Base-by-base conservation (phyloP, 2,329 filamentous ascomycete genomes). In the Diaporthe velutina region DNA sequence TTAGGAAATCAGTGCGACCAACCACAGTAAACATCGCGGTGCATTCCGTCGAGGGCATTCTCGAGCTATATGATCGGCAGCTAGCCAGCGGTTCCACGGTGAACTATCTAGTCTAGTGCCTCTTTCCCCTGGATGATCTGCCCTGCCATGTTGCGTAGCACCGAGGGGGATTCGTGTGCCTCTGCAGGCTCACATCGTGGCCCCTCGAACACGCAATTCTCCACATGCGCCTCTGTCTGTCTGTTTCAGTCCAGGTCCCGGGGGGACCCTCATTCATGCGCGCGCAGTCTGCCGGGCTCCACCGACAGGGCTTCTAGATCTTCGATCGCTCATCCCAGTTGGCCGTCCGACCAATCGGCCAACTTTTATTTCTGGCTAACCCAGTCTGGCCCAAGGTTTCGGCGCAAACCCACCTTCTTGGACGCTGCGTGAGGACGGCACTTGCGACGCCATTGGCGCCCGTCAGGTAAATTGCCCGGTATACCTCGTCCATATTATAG, bases 381-480 rank as follows among this genome's bases (percentile, higher is more conserved):
- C 64, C 64, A 67, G 45, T 52, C 7, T 35, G 30, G 45, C 19
- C 30, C 30, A 67, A 67, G 61, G 61, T 67, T 67, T 67, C 61
- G 61, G 61, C 61, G 61, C 61, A 67, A 50, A 67, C 45, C 61
- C 61, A 67, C 45, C 42, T 52, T 40, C 45, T 22, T 52, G 45
- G 61, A 50, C 17, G 38, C 58, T 45, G 35, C 38, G 58, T 15
- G 45, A 19, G 25, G 22, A 35, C 61, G 61, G 61, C 61, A 67
- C 64, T 67, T 67, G 64, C 45, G 48, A 52, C 64, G 48, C 45
- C 64, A 67, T 67, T 67, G 64, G 64, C 64, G 64, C 45, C 64
- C 64, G 64, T 67, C 64, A 67, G 33, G 64, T 67, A 67, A 38
- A 67, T 67, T 67, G 22, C 64, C 42, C 42, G 13, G 7, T 67